A percentile compares a stretch with the other conserved stretches of the same genome.
These are phyloP conservation scores for Schoenoplectus tabernaemontani DNA, from an alignment of 202 grass and related monocot genomes.

Conservation along the genomic window DNA sequence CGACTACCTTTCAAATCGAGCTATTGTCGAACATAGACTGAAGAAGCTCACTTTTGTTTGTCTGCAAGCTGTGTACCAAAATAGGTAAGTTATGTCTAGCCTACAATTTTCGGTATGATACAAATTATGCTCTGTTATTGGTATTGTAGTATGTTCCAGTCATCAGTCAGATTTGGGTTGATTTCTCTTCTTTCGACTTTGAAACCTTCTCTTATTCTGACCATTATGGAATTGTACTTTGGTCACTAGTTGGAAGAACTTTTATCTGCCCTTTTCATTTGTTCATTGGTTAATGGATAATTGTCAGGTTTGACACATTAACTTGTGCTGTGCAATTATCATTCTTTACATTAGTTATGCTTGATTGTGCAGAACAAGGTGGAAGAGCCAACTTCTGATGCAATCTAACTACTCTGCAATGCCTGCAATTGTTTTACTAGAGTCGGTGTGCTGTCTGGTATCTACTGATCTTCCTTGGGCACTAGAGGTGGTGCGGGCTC, in stretches of 20 bases:
- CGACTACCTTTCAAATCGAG: slow-evolving; percentile 40
- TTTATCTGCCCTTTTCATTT: background rate
- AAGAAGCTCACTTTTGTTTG: slow-evolving; percentile 76
- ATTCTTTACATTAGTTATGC: slow-evolving; percentile 14
- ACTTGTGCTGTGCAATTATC: background rate
- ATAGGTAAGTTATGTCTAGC: slow-evolving; percentile 39
- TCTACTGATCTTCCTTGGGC: slow-evolving; percentile 70
- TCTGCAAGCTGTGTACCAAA: slow-evolving; percentile 58
- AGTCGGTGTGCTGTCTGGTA: slow-evolving; percentile 73
- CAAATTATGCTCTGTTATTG: background rate
- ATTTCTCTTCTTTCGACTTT: background rate
- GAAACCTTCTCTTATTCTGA: background rate
- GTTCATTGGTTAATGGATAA: background rate
- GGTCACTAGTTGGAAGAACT: background rate
- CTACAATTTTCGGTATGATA: background rate
- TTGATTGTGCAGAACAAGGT: slow-evolving; percentile 49
- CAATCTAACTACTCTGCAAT: slow-evolving; percentile 34
- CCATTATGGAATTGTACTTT: background rate
- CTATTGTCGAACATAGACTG: slow-evolving; percentile 48
- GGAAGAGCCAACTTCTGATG: slow-evolving; percentile 56
- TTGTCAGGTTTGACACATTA: background rate
- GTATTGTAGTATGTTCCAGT: background rate
- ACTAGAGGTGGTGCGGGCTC: slow-evolving; percentile 50
- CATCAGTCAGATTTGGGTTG: background rate
- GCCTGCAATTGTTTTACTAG: slow-evolving; percentile 50